Evolutionary conservation across 108 stramenopile species (phyloP), one percentile per base, ranked within the genome.

Genomic region (Nitzschia sp.): DNA sequence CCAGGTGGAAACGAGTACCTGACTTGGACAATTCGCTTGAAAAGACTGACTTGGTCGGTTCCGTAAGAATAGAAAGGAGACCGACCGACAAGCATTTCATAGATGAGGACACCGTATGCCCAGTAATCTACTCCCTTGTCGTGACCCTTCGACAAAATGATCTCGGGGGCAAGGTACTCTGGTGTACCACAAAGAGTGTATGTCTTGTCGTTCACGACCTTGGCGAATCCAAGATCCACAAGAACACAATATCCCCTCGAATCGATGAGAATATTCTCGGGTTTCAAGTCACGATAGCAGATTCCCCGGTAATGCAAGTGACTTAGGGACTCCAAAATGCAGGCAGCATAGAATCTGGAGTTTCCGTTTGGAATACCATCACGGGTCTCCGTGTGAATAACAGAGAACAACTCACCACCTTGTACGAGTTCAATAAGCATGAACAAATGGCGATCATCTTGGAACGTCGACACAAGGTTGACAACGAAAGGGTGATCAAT

Each of bases 211-310:
- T 91, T 82, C 19, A 99, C 92, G 63, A 94, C 78, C 88, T 99
- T 99, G 50, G 98, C 98, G 70, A 99, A 99, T 37, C 98, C 98
- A 68, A 99, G 90, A 89, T 99, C 98, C 25, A 99, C 96, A 29
- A 99, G 81, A 26, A 98, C 96, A 65, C 94, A 91, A 85, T 97
- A 99, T 29, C 98, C 98, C 60, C 83, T 73, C 21, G 77, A 48
- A 67, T 96, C 96, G 53, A 99, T 82, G 21, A 82, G 53, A 68
- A 82, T 82, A 50, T 82, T 82, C 66, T 98, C 97, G 61, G 94
- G 94, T 73, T 97, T 97, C 26, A 97, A 67, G 77, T 97, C 96
- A 57, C 96, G 93, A 82, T 97, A 97, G 24, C 94, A 87, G 58
- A 99, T 95, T 21, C 82, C 66, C 57, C 90, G 83, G 61, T 77